These are phyloP conservation scores for Claviceps sp. DNA, from an alignment of 2,329 filamentous ascomycete genomes.

Conservation along the genomic window DNA sequence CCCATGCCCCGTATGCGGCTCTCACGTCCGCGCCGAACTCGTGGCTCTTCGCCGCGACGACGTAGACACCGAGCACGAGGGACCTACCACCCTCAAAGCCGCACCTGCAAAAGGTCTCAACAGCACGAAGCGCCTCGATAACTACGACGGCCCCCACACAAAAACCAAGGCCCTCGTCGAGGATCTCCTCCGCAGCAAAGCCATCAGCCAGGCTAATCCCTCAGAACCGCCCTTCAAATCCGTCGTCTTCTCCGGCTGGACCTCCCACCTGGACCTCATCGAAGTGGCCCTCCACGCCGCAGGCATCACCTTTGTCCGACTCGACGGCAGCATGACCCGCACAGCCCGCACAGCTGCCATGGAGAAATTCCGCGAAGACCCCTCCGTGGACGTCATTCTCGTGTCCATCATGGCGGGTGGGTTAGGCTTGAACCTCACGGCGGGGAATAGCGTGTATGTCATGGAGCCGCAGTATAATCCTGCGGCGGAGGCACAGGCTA, in stretches of 20 bases:
- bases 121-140: constrained; percentile 41
- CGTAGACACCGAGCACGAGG: constrained; percentile 43
- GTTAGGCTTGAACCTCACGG: constrained; percentile 78
- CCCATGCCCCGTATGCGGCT: constrained; percentile 56
- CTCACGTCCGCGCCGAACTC: constrained; percentile 47
- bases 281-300: constrained; percentile 60
- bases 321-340: constrained; percentile 82
- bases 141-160: constrained; percentile 77
- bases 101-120: constrained; percentile 18
- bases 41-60: constrained; percentile 54
- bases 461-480: constrained; percentile 99
- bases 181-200: constrained; percentile 53
- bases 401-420: constrained; percentile 89
- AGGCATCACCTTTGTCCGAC: constrained; percentile 58
- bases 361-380: constrained; percentile 61
- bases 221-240: constrained; percentile 72
- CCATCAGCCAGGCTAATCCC: constrained; percentile 45
- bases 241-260: constrained; percentile 95
- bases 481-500: constrained; percentile 82
- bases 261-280: constrained; percentile 84
- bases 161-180: constrained; percentile 75
- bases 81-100: constrained; percentile 24
- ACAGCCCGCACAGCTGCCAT: constrained; percentile 61
- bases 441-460: constrained; percentile 77
- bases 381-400: constrained; percentile 62